Evolutionary conservation across 2,329 filamentous ascomycete genomes (phyloP).

Genomic region (Tolypocladium pustulatum): DNA sequence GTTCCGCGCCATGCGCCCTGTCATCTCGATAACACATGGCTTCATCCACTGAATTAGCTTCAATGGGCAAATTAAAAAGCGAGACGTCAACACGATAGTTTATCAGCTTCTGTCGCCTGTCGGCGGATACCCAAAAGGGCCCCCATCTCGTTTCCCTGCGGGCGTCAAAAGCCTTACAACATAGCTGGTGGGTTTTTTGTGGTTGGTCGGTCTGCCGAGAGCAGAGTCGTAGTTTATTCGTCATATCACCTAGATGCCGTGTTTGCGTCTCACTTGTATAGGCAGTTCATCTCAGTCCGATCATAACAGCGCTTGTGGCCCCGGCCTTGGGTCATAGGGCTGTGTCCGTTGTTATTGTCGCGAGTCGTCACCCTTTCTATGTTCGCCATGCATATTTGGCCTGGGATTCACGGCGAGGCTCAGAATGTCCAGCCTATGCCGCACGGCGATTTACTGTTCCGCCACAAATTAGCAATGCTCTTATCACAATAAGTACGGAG

Average conservation of each 20-base stretch:
- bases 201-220: not conserved
- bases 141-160: not conserved
- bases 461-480: not conserved
- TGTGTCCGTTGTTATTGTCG: not conserved
- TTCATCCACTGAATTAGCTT: not conserved
- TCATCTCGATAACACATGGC: not conserved
- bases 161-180: not conserved
- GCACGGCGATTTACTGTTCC: not conserved
- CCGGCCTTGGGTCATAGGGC: not conserved
- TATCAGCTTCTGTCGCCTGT: not conserved
- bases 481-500: not conserved
- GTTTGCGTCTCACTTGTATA: not conserved
- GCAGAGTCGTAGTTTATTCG: not conserved
- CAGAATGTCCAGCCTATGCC: not conserved
- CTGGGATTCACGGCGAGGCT: not conserved
- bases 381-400: not conserved
- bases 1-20: not conserved
- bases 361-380: not conserved
- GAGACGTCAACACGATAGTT: too few relatives aligned
- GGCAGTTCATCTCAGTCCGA: not conserved
- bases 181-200: not conserved
- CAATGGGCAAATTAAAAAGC: too few relatives aligned
- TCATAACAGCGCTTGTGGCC: not conserved
- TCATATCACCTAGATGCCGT: not conserved
- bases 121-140: not conserved